Conservation (phyloP, 257 asterid species). For the Gynochthodes officinalis region DNA sequence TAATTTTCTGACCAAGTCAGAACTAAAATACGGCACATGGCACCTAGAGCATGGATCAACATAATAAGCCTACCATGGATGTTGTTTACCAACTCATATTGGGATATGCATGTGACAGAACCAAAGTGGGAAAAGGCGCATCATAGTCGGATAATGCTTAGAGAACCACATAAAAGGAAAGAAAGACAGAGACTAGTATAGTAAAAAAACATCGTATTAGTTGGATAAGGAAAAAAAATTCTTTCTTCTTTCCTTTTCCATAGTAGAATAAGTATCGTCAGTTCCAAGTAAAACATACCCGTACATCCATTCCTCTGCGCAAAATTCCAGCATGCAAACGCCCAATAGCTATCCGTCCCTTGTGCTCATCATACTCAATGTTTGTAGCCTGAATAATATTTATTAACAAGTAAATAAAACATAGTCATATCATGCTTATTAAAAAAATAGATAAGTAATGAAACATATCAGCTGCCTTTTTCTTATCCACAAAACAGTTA, state of each 20-base stretch:
- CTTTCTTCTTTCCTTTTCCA: not conserved
- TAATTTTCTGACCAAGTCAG: not conserved
- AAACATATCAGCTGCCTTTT: not conserved
- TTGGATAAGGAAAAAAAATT: not conserved
- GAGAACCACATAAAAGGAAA: not conserved
- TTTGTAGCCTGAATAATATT: constrained; percentile 75
- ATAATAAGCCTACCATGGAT: not conserved
- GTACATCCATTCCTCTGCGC: constrained; percentile 89
- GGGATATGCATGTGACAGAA: not conserved
- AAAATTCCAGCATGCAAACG: constrained; percentile 90
- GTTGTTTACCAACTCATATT: not conserved
- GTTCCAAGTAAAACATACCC: constrained; percentile 47
- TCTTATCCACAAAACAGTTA: not conserved
- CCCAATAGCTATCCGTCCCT: constrained; percentile 98
- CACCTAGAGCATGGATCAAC: not conserved
- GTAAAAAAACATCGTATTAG: not conserved
- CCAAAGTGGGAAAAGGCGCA: not conserved
- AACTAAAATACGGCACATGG: not conserved
- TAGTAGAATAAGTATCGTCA: not conserved
- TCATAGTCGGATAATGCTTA: not conserved
- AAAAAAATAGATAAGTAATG: not conserved
- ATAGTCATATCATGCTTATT: not conserved
- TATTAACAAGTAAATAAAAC: constrained; percentile 5
- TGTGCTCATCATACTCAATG: constrained; percentile 93
- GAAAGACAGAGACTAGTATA: not conserved